Base-by-base conservation (phyloP, 179 eudicot genomes). In the Pouteria campechiana region DNA sequence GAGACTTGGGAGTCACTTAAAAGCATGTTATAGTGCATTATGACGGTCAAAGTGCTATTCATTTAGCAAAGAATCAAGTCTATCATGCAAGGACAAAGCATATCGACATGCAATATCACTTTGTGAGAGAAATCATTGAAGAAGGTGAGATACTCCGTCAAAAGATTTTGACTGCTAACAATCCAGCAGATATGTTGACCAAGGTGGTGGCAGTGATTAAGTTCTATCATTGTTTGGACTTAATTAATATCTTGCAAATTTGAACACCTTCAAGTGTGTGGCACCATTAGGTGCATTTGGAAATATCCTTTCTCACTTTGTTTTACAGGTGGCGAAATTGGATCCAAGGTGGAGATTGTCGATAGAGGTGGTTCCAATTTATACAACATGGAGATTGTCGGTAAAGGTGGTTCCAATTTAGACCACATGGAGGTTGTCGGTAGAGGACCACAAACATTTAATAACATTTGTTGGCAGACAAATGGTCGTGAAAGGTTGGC, bases 51-150 rank as follows among this genome's bases (percentile, higher is more conserved):
- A n/a, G n/a, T n/a, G n/a, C n/a, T n/a, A n/a, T 27, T 27, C 31
- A 27, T 27, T 27, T 27, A 4, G 31, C 6, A 9, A 27, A 27
- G 31, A 27, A 4, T 4, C 31, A 27, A 27, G 9, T 5, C 9
- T 27, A 4, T 27, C 9, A 4, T 27, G 31, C 33, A 0, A 45
- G 16, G 57, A 41, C 56, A 41, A 58, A 41, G 12, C 50, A 58
- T 37, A 58, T 58, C 8, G n/a, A 37, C 12, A 37, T 58, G 7
- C 21, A 50, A 5, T 58, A 50, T 41, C 41, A 57, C 46, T 48
- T 40, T 28, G 37, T 39, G 39, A 25, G 41, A 9, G 56, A 58
- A 2, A 14, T 1, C 1, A 32, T 32, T 14, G 50, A 49, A 35
- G 44, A 32, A 30, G 18, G 20, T 20, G 32, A 13, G 3, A 28